phyloP scores from a whole-genome alignment of 306 rosid genomes.

The Fragaria iinumae region DNA sequence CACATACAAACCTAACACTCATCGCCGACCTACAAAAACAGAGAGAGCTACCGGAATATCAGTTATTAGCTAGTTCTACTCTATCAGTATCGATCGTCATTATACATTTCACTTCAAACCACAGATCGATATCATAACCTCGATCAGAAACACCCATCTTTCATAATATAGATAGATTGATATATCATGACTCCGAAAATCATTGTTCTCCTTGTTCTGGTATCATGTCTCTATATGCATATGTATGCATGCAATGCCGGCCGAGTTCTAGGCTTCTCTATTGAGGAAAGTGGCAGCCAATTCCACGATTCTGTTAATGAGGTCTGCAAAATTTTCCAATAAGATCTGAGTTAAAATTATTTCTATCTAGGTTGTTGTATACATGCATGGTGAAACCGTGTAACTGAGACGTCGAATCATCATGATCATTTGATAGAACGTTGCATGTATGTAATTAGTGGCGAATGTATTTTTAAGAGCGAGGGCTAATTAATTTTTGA shows the following conservation, averaged over 20 bases:
- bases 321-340: conserved; percentile 20
- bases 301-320: conserved; percentile 14
- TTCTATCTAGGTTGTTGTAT: not conserved
- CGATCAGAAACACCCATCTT: not conserved
- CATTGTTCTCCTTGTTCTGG: conserved; percentile 30
- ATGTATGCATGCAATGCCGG: conserved; percentile 65
- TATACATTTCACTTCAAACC: not conserved
- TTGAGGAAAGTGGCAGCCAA: conserved; percentile 5
- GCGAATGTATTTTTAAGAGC: not conserved
- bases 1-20: conserved; percentile 10
- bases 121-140: not conserved
- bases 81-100: not conserved
- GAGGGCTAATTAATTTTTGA: not conserved
- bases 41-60: not conserved
- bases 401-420: not conserved
- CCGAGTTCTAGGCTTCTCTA: conserved; percentile 27
- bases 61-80: not conserved
- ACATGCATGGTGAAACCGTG: too few species aligned
- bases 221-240: conserved; percentile 44
- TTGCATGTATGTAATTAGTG: not conserved
- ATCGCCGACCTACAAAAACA: not conserved
- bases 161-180: too few species aligned
- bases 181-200: conserved; percentile 45
- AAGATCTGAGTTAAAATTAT: not conserved
- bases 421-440: not conserved